phyloP scores from a whole-genome alignment of 31 red algal genomes.

The Asparagopsis taxiformis region DNA sequence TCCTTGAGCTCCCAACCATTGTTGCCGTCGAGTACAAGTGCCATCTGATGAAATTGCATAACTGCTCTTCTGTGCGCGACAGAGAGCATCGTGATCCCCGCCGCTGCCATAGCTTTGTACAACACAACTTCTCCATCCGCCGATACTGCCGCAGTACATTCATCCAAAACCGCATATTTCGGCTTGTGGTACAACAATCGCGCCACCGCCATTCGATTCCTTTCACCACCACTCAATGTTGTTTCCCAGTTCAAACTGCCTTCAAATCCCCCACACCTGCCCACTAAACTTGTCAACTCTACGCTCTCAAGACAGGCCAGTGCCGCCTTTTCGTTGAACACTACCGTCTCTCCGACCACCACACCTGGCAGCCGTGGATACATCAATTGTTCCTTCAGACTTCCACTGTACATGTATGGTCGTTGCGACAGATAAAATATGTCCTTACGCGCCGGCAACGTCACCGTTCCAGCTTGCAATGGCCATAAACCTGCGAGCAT shows the following conservation, averaged over 20 bases:
- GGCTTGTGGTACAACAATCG: slow-evolving; percentile 87
- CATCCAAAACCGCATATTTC: slow-evolving; percentile 82
- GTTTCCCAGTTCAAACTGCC: slow-evolving; percentile 64
- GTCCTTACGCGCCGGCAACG: slow-evolving; percentile 59
- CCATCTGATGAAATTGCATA: slow-evolving; percentile 66
- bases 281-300: slow-evolving; percentile 62
- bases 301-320: slow-evolving; percentile 63
- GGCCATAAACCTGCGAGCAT: slow-evolving; percentile 86
- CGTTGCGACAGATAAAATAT: slow-evolving; percentile 87
- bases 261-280: slow-evolving; percentile 65
- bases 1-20: slow-evolving; percentile 42
- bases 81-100: slow-evolving; percentile 76
- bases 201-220: slow-evolving; percentile 84
- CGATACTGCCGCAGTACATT: slow-evolving; percentile 81
- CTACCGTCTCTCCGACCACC: slow-evolving; percentile 52
- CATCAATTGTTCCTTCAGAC: slow-evolving; percentile 82
- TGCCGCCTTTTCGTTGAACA: slow-evolving; percentile 63
- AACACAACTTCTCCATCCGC: slow-evolving; percentile 81
- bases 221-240: slow-evolving; percentile 84
- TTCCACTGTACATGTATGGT: slow-evolving; percentile 91
- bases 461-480: slow-evolving; percentile 71
- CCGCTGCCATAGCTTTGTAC: slow-evolving; percentile 64
- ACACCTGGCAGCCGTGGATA: slow-evolving; percentile 81
- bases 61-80: slow-evolving; percentile 80
- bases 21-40: slow-evolving; percentile 59